Evolutionary conservation across 1,284 basidiomycete genomes (phyloP).

Genomic region (Trichosporon sp.): DNA sequence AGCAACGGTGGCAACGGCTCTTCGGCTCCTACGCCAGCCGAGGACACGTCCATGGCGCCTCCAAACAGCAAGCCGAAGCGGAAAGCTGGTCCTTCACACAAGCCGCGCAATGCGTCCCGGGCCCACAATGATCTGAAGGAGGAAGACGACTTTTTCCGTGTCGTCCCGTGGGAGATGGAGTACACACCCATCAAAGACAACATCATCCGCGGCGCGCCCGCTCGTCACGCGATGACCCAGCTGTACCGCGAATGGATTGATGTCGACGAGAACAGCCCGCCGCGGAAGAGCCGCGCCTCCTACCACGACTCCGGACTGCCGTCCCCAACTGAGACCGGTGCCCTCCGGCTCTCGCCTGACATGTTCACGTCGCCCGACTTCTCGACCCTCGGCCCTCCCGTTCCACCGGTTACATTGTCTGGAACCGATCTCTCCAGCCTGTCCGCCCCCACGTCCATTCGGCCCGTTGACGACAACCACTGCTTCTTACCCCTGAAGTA

Average conservation of each 20-base stretch:
- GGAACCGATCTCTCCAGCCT: slow-evolving; percentile 42
- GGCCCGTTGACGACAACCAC: slow-evolving; percentile 40
- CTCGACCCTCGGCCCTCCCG: slow-evolving; percentile 55
- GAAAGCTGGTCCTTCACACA: slow-evolving; percentile 18
- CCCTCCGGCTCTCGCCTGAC: slow-evolving; percentile 45
- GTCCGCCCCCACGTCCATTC: slow-evolving; percentile 36
- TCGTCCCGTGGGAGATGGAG: slow-evolving; percentile 53
- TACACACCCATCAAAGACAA: slow-evolving; percentile 53
- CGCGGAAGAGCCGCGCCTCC: slow-evolving; percentile 28
- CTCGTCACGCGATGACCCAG: slow-evolving; percentile 40
- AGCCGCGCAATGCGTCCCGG: slow-evolving; percentile 24
- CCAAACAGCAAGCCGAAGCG: slow-evolving; percentile 29
- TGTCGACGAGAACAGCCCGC: slow-evolving; percentile 37
- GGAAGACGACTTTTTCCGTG: slow-evolving; percentile 48
- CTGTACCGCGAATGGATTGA: slow-evolving; percentile 52
- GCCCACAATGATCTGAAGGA: slow-evolving; percentile 25
- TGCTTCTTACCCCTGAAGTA: slow-evolving; percentile 51
- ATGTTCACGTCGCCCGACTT: slow-evolving; percentile 56
- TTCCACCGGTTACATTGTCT: slow-evolving; percentile 52
- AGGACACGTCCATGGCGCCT: slow-evolving; percentile 25
- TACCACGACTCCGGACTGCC: slow-evolving; percentile 49
- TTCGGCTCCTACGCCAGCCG: not conserved
- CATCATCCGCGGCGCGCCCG: slow-evolving; percentile 43
- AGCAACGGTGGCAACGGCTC: not conserved
- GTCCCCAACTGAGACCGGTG: slow-evolving; percentile 51